Evolutionary conservation across 2,329 filamentous ascomycete species (phyloP).

Genomic region (Hansfordia pulvinata): DNA sequence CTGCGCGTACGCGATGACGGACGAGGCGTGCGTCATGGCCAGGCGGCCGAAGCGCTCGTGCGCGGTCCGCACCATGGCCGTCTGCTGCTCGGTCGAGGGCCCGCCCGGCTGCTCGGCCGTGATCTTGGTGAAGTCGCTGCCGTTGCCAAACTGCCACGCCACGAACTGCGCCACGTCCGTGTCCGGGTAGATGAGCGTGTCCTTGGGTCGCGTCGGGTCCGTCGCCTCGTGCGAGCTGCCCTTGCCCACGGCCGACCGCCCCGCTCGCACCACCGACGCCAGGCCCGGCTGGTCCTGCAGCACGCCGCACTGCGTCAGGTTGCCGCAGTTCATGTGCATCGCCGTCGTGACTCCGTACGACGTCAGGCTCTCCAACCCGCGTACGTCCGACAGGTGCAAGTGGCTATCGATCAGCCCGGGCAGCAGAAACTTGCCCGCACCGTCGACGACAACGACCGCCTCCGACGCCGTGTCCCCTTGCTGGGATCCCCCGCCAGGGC

Average conservation of each 20-base stretch:
- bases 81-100: conserved; percentile 8
- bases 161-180: neutral
- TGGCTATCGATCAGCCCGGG: neutral
- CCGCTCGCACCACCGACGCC: neutral
- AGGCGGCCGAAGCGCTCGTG: conserved; percentile 4
- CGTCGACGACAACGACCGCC: no score
- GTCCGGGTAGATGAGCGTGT: conserved; percentile 1
- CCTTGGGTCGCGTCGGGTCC: neutral
- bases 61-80: conserved; percentile 7
- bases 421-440: no score
- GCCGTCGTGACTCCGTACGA: neutral
- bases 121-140: conserved; percentile 1
- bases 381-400: neutral
- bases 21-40: conserved; percentile 9
- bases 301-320: neutral
- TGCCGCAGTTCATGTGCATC: neutral
- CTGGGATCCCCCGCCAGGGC: no score
- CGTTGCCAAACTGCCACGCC: conserved; percentile 1
- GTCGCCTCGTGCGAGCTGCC: neutral
- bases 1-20: conserved; percentile 5
- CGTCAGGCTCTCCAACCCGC: neutral
- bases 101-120: conserved; percentile 3
- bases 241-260: neutral
- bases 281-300: neutral
- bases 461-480: no score